phyloP scores from a whole-genome alignment of 768 basidiomycete genomes.

The Naganishia onofrii region DNA sequence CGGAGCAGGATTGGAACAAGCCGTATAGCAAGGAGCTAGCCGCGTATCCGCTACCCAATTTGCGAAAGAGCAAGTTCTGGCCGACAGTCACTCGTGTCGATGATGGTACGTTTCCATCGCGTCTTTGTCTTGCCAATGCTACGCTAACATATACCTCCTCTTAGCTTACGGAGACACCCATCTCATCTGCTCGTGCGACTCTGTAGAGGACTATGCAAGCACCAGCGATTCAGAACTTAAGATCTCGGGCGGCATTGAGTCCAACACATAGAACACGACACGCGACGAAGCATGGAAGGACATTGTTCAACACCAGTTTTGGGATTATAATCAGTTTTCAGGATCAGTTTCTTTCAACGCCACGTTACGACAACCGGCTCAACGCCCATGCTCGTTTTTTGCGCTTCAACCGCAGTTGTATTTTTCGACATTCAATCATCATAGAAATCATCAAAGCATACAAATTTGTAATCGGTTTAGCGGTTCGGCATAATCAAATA shows the following conservation, averaged over 20 bases:
- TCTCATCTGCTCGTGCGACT: slow-evolving; percentile 58
- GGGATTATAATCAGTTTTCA: slow-evolving; percentile 5
- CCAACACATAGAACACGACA: slow-evolving; percentile 25
- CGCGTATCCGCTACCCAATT: slow-evolving; percentile 80
- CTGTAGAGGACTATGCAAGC: slow-evolving; percentile 51
- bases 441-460: slow-evolving; percentile 4
- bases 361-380: slow-evolving; percentile 8
- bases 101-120: slow-evolving; percentile 65
- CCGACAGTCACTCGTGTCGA: slow-evolving; percentile 87
- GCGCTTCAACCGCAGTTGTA: slow-evolving; percentile 25
- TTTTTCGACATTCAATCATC: neutral
- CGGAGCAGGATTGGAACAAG: slow-evolving; percentile 80
- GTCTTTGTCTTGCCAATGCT: slow-evolving; percentile 9
- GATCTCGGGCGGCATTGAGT: slow-evolving; percentile 30
- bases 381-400: slow-evolving; percentile 12
- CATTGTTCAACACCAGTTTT: slow-evolving; percentile 18
- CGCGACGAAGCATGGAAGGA: slow-evolving; percentile 1
- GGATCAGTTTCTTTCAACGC: slow-evolving; percentile 4
- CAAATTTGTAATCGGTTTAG: slow-evolving; percentile 5
- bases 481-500: neutral
- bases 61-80: slow-evolving; percentile 93
- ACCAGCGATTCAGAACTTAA: slow-evolving; percentile 21
- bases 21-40: slow-evolving; percentile 87
- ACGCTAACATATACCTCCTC: slow-evolving; percentile 28
- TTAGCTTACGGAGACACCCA: slow-evolving; percentile 89